phyloP scores from a whole-genome alignment of 352 stramenopile species.

The Phytopythium kandeliae region DNA sequence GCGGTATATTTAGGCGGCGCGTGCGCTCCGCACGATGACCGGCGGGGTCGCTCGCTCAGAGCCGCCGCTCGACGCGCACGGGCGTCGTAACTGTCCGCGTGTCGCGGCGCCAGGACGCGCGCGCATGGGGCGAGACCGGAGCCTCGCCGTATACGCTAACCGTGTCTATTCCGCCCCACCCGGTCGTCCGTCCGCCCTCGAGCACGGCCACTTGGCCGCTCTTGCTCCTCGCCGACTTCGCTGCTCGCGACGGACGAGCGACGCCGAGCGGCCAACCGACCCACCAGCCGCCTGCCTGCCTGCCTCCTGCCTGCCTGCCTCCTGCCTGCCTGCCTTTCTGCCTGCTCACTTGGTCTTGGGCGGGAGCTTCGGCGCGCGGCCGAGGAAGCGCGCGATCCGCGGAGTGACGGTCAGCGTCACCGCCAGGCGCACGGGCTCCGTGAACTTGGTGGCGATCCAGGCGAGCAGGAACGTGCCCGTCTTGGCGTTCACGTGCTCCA shows the following conservation, averaged over 20 bases:
- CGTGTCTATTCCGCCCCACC: neutral
- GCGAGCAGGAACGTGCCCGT: slow-evolving; percentile 76
- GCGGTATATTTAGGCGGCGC: neutral
- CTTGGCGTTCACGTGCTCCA: slow-evolving; percentile 78
- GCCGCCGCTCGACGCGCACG: too few species aligned
- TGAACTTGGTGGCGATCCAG: slow-evolving; percentile 87
- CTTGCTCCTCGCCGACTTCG: too few species aligned
- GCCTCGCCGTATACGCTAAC: neutral
- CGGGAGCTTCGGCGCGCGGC: slow-evolving; percentile 52
- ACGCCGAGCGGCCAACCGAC: too few species aligned
- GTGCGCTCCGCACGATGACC: too few species aligned
- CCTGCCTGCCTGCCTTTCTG: too few species aligned
- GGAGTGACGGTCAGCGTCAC: slow-evolving; percentile 77
- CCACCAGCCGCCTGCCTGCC: too few species aligned
- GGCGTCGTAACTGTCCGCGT: neutral
- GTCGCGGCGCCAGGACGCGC: too few species aligned
- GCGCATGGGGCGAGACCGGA: too few species aligned
- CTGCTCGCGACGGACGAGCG: too few species aligned
- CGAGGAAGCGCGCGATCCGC: slow-evolving; percentile 65
- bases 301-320: too few species aligned
- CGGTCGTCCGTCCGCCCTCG: neutral
- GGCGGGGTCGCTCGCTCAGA: too few species aligned
- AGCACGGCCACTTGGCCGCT: too few species aligned
- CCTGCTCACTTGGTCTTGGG: slow-evolving; percentile 18
- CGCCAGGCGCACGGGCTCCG: slow-evolving; percentile 71